These are phyloP conservation scores for Neofusicoccum laricinum DNA, from an alignment of 2,329 filamentous ascomycete genomes.

Conservation along the genomic window DNA sequence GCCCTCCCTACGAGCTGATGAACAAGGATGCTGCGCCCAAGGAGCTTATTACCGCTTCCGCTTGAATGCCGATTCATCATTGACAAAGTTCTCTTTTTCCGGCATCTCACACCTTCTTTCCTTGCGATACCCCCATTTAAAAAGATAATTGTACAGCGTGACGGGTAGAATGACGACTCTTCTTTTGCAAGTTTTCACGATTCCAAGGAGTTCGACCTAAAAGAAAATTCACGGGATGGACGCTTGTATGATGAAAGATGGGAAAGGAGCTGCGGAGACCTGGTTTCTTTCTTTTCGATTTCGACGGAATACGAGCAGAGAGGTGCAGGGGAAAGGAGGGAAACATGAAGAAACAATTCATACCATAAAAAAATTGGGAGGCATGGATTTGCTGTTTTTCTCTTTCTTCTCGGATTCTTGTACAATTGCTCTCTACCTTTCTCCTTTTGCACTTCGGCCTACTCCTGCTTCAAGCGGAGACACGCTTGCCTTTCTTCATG, in stretches of 20 bases:
- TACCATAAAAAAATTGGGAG: neutral
- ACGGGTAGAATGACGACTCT: neutral
- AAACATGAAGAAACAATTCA: neutral
- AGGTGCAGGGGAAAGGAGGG: neutral
- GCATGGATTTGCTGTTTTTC: neutral
- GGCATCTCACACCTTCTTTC: conserved; percentile 5
- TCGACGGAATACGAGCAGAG: neutral
- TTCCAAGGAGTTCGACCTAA: neutral
- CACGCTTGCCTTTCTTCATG: neutral
- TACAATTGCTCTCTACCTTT: neutral
- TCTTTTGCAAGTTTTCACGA: neutral
- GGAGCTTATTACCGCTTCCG: conserved; percentile 38
- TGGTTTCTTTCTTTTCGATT: neutral
- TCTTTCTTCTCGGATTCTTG: neutral
- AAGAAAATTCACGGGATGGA: neutral
- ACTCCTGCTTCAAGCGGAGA: neutral
- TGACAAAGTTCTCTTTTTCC: neutral
- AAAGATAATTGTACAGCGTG: conserved; percentile 9
- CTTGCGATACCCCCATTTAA: conserved; percentile 7
- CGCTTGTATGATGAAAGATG: neutral
- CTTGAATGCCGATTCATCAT: conserved; percentile 18
- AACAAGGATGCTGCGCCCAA: conserved; percentile 37
- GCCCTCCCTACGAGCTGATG: conserved; percentile 70
- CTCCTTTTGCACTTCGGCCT: neutral
- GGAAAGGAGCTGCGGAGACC: neutral